Base-by-base conservation (phyloP, 176 grass and related monocot genomes). In the Urochloa ruziziensis region DNA sequence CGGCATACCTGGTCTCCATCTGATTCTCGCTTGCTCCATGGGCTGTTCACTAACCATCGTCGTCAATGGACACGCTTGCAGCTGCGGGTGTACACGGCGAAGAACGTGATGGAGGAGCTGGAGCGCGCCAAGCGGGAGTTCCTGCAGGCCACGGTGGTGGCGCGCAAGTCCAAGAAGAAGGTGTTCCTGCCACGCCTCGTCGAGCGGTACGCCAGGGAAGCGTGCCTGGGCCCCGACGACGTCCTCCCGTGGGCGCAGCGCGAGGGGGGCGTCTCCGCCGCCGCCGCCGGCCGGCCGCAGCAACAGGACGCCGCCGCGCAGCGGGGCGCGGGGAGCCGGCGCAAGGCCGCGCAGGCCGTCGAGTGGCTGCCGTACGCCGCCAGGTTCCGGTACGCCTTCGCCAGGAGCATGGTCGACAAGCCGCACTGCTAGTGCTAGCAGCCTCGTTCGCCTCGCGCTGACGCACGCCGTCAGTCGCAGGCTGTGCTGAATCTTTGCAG, bases 311-410 rank as follows among this genome's bases (percentile, higher is more conserved):
- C 80, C 21, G 53, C 80, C 24, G 70, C 75, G 36, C 86, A 85
- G 70, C 88, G 54, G 29, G 91, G 88, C 43, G 77, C 69, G 34
- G 39, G 56, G 14, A 77, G 64, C 57, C 90, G 85, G 77, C 86
- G 80, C 66, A 93, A 89, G 87, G 95, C 90, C 4, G 87, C 91
- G 33, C 91, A 98, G 88, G 79, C 89, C 74, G 81, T 94, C 66
- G 96, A 98, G 81, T 98, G 96, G 96, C 69, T 95, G 56, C 93
- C 96, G 60, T 98, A 98, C 89, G 91, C 89, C 75, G 70, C 91
- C 68, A 93, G 91, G 62, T 98, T 98, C 70, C 82, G 74, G 36
- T 97, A 97, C 86, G 88, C 86, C 73, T 85, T 97, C 43, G 36
- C 84, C 28, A 85, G 74, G 83, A 87, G 83, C 75, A 75, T 94